phyloP scores from a whole-genome alignment of 2,329 filamentous ascomycete species.

The Aspergillus calidoustus region DNA sequence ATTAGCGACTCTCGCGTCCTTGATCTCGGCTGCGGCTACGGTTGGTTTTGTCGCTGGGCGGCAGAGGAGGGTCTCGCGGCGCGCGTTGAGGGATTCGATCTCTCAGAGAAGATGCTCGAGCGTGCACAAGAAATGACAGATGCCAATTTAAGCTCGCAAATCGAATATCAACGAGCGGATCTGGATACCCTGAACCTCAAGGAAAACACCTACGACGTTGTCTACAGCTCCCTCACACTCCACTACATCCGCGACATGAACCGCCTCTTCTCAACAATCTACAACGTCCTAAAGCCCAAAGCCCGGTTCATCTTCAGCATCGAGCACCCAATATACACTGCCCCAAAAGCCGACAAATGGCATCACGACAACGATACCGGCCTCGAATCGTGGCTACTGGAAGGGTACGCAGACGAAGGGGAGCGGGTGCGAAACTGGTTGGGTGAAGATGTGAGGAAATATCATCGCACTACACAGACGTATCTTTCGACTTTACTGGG shows the following conservation, averaged over 20 bases:
- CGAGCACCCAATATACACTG: constrained; percentile 55
- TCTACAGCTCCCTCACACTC: constrained; percentile 49
- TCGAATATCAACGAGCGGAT: neutral
- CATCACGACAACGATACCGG: constrained; percentile 35
- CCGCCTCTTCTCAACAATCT: constrained; percentile 31
- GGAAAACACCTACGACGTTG: constrained; percentile 39
- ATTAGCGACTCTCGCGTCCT: constrained; percentile 41
- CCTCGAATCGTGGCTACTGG: constrained; percentile 47
- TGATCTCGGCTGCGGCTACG: constrained; percentile 55
- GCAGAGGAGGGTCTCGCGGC: constrained; percentile 41
- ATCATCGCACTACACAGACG: constrained; percentile 52
- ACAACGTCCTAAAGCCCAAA: neutral
- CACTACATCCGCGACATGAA: constrained; percentile 47
- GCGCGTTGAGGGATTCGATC: constrained; percentile 45
- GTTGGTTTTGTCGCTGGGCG: constrained; percentile 54
- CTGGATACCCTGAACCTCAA: neutral
- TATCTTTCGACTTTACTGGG: constrained; percentile 46
- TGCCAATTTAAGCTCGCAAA: neutral
- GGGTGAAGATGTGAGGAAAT: constrained; percentile 49
- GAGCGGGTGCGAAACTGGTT: constrained; percentile 49
- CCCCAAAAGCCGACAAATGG: constrained; percentile 36
- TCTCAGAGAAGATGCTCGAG: constrained; percentile 52
- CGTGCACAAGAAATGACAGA: constrained; percentile 35
- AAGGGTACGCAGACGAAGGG: constrained; percentile 51
- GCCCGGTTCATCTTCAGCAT: constrained; percentile 43